A percentile compares a stretch with the other conserved stretches of the same genome.
These are phyloP conservation scores for Colletotrichum kahawae DNA, from an alignment of 2,329 filamentous ascomycete species.

Conservation along the genomic window DNA sequence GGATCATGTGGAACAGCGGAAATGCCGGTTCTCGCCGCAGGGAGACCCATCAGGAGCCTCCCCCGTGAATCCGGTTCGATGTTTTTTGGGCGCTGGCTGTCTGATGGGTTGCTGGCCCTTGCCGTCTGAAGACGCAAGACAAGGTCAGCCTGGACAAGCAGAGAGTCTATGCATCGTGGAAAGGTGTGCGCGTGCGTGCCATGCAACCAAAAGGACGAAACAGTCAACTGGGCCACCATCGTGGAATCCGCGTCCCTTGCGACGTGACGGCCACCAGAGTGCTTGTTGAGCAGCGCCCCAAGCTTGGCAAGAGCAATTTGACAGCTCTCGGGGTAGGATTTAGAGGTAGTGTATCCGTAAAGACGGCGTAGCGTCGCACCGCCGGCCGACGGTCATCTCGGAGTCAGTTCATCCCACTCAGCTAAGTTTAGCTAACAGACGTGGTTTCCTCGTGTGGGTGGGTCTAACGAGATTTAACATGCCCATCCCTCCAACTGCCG, in stretches of 20 bases:
- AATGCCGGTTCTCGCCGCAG: constrained; percentile 14
- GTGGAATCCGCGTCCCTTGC: not conserved
- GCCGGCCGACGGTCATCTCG: constrained; percentile 9
- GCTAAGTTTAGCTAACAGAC: constrained; percentile 18
- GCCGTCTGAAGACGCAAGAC: not conserved
- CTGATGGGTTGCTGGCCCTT: not conserved
- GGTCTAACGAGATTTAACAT: constrained; percentile 22
- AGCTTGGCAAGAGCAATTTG: not conserved
- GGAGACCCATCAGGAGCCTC: not conserved
- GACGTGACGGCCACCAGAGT: not conserved
- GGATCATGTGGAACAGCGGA: constrained; percentile 16
- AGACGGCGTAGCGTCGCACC: not conserved
- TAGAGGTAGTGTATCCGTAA: not conserved
- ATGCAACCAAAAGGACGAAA: not conserved
- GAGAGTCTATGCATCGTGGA: constrained; percentile 2
- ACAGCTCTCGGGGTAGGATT: not conserved
- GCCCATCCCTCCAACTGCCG: constrained; percentile 21
- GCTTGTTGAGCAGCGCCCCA: not conserved
- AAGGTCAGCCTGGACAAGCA: not conserved
- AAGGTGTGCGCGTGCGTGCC: not conserved
- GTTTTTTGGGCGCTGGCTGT: not conserved
- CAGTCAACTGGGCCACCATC: not conserved
- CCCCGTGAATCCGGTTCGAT: not conserved
- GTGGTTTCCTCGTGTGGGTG: constrained; percentile 21
- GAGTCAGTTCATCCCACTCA: constrained; percentile 22